Conservation (phyloP, 2,329 filamentous ascomycete genomes). For the Ceratocystis cacaofunesta region DNA sequence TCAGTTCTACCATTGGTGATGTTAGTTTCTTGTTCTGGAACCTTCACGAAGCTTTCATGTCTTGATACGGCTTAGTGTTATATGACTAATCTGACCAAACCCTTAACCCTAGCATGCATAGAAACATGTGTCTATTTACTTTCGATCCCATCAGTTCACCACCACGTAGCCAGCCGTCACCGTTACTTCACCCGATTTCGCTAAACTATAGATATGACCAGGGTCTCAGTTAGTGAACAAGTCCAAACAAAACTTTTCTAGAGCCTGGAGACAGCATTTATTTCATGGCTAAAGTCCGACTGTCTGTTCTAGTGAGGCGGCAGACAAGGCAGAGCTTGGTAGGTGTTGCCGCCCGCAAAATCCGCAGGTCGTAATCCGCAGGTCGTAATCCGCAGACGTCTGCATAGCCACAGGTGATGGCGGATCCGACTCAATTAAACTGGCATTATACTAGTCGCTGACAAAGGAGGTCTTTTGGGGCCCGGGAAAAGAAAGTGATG, state of each 20-base stretch:
- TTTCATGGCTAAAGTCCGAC: not conserved
- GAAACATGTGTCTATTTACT: not conserved
- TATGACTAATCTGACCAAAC: not conserved
- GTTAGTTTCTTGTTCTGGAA: conserved; percentile 16
- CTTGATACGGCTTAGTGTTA: not conserved
- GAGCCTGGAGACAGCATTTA: not conserved
- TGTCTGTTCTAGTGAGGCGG: not conserved
- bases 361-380: not conserved
- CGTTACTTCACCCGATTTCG: conserved; percentile 7
- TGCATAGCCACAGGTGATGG: not conserved
- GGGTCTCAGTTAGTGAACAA: not conserved
- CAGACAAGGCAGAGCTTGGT: not conserved
- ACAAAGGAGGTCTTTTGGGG: not conserved
- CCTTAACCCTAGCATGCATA: not conserved
- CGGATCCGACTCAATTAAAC: not conserved
- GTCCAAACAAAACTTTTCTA: not conserved
- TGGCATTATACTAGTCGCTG: not conserved
- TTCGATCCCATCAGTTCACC: not conserved
- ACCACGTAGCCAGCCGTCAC: not conserved
- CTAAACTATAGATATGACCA: not conserved
- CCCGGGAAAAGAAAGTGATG: not conserved
- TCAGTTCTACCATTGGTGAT: not conserved
- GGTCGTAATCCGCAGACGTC: not conserved
- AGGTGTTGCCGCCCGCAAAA: not conserved
- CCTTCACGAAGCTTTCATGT: conserved; percentile 15